Conservation (phyloP, 768 basidiomycete species). For the Tulasnella sp. region DNA sequence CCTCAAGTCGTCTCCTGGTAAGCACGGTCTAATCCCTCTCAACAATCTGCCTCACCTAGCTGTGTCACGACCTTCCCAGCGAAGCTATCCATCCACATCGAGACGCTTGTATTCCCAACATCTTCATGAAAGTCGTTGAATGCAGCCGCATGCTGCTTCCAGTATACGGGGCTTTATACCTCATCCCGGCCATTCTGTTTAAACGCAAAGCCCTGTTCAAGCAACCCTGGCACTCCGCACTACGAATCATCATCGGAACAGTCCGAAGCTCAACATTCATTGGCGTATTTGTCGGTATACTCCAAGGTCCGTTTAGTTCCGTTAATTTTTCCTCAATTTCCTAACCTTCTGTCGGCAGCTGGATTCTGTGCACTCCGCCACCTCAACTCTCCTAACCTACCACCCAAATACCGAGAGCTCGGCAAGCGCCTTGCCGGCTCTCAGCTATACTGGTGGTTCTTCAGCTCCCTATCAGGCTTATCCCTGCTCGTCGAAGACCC, state of each 20-base stretch:
- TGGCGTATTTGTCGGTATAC: slow-evolving; percentile 76
- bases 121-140: slow-evolving; percentile 22
- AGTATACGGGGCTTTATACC: slow-evolving; percentile 80
- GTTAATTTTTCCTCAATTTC: background rate
- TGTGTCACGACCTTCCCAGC: slow-evolving; percentile 1
- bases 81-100: slow-evolving; percentile 23
- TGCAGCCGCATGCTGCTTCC: slow-evolving; percentile 61
- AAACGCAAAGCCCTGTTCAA: slow-evolving; percentile 62
- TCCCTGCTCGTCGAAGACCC: slow-evolving; percentile 84
- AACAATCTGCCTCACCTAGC: background rate
- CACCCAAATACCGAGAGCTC: background rate
- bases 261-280: slow-evolving; percentile 83
- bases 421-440: slow-evolving; percentile 55
- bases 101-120: slow-evolving; percentile 16
- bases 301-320: slow-evolving; percentile 56
- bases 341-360: background rate
- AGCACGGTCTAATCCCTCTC: background rate
- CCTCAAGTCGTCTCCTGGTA: slow-evolving; percentile 22
- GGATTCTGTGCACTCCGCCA: slow-evolving; percentile 18
- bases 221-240: slow-evolving; percentile 63
- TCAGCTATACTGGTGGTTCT: slow-evolving; percentile 67
- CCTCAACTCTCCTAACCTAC: slow-evolving; percentile 3
- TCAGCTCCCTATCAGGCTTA: slow-evolving; percentile 69
- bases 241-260: slow-evolving; percentile 65
- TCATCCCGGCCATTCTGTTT: slow-evolving; percentile 82